Evolutionary conservation across 345 rosid species (phyloP), one percentile per base, ranked within the genome.

Genomic region (Rhodamnia rubescens): DNA sequence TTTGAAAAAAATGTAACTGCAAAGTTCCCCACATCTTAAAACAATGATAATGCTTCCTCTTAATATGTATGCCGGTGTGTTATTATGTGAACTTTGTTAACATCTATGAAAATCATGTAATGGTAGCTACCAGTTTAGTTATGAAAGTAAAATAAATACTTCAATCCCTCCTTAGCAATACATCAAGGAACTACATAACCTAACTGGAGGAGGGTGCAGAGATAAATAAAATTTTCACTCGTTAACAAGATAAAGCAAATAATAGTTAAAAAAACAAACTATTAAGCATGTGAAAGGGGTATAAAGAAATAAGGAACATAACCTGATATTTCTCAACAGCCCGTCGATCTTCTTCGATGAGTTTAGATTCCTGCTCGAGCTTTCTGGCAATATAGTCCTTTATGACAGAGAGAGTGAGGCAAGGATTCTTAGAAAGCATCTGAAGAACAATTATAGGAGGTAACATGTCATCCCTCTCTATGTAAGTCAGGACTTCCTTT

Each of bases 381-480:
- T 97, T 97, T 83, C 97, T 92, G 74, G 99, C 98, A 84, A 97
- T 94, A 83, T 94, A 97, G 90, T 97, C 99, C 89, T 97, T 96
- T 84, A 97, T 93, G 81, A 97, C 99, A 85, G 99, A 95, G 82
- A 97, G 96, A 49, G 99, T 96, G 88, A 96, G 99, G 87, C 95
- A 94, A 53, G 99, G 96, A 91, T 97, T 96, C 92, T 95, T 93
- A 8, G 98, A 94, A 82, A 97, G 90, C 42, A 93, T 93, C 92
- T 96, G 99, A 83, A 97, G 97, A 87, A 97, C 99, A 86, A 97
- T 91, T 88, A 97, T 95, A 83, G 99, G 99, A 90, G 99, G 99
- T 89, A 97, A 88, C 59, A 97, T 96, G 90, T 97, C 98, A 89
- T 97, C 99, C 82, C 95, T 92, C 90, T 97, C 99, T 53, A 97